Conservation (phyloP, 768 basidiomycete genomes). For the Tylopilus subfusipes region DNA sequence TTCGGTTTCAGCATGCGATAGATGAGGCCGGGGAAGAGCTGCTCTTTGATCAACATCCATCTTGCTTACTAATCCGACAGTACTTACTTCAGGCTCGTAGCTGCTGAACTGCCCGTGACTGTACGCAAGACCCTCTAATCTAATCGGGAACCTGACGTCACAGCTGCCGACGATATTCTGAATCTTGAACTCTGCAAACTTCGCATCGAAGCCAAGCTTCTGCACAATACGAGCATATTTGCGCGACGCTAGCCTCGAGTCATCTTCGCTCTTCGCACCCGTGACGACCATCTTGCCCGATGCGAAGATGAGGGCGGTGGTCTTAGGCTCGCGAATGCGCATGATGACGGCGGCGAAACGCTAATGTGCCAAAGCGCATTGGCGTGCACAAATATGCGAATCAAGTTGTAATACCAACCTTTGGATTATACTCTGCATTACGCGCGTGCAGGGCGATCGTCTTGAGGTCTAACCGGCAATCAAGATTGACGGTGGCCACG, state of each 20-base stretch:
- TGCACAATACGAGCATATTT: constrained; percentile 99
- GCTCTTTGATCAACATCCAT: not conserved
- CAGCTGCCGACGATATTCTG: constrained; percentile 99
- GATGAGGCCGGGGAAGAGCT: constrained; percentile 98
- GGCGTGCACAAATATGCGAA: constrained; percentile 45
- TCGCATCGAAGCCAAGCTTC: constrained; percentile 98
- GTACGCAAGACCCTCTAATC: constrained; percentile 95
- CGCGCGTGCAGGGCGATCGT: constrained; percentile 97
- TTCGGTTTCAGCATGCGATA: constrained; percentile 99
- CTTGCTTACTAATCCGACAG: not conserved
- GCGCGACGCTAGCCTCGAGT: constrained; percentile 92
- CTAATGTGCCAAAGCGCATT: constrained; percentile 70
- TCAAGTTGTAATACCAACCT: constrained; percentile 70
- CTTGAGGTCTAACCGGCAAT: constrained; percentile 95
- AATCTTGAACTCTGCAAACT: constrained; percentile 99
- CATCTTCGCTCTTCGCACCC: constrained; percentile 98
- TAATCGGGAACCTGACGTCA: constrained; percentile 98
- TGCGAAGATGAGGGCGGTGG: constrained; percentile 98
- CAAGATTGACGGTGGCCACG: constrained; percentile 97
- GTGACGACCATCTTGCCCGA: constrained; percentile 99
- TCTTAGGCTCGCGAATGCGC: constrained; percentile 99
- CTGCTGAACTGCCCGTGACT: constrained; percentile 97
- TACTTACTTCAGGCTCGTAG: constrained; percentile 91
- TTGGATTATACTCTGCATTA: constrained; percentile 99
- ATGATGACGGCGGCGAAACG: constrained; percentile 99